Percentiles rank a stretch among this genome's conserved stretches.
Conservation (phyloP, 140 eudicot genomes). For the Oenanthe javanica region DNA sequence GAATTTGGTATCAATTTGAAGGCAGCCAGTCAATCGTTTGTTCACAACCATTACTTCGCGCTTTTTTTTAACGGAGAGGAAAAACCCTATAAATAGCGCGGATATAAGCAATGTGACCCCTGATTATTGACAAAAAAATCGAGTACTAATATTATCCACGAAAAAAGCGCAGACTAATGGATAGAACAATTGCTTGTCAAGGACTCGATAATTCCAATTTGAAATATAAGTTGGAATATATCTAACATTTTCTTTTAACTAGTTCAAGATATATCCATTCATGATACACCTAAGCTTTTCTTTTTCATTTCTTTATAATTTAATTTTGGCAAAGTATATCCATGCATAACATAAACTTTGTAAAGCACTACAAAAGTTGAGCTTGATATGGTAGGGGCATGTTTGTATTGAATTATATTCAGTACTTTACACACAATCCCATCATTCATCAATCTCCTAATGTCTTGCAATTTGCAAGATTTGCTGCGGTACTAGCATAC, state of each 20-base stretch:
- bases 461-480: constrained; percentile 7
- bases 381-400: constrained; percentile 3
- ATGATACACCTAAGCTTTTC: background rate
- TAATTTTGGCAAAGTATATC: background rate
- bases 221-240: no score
- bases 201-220: no score
- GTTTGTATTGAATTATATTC: background rate
- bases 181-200: no score
- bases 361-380: constrained; percentile 3
- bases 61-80: no score
- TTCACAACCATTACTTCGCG: no score
- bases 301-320: background rate
- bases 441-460: background rate
- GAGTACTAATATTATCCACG: no score
- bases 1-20: no score
- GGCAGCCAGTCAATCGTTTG: no score
- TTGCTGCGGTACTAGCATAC: background rate
- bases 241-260: background rate
- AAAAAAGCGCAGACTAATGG: no score
- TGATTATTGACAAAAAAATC: no score
- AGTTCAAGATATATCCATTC: background rate
- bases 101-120: no score
- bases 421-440: background rate
- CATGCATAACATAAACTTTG: background rate
- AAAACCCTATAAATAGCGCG: no score